These are phyloP conservation scores for Passalora sequoiae DNA, from an alignment of 2,329 filamentous ascomycete genomes.

Conservation along the genomic window DNA sequence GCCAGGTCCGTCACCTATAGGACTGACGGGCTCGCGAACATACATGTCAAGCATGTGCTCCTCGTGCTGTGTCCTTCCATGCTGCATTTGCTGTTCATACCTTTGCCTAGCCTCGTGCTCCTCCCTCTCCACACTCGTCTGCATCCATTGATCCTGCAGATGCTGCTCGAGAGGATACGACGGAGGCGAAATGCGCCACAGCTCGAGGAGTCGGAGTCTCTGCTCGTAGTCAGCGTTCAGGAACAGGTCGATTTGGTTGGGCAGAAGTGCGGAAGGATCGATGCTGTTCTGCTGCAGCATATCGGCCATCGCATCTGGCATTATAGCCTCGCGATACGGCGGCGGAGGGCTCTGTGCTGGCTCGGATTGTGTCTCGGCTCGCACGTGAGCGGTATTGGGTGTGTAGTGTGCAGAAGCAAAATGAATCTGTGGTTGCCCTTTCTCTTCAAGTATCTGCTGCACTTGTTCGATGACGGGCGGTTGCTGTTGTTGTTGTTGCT, in stretches of 20 bases:
- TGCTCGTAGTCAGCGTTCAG: slow-evolving; percentile 67
- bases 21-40: slow-evolving; percentile 24
- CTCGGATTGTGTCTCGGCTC: slow-evolving; percentile 37
- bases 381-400: slow-evolving; percentile 64
- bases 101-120: slow-evolving; percentile 54
- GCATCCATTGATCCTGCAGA: slow-evolving; percentile 52
- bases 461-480: slow-evolving; percentile 15
- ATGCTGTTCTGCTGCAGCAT: slow-evolving; percentile 62
- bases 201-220: slow-evolving; percentile 68
- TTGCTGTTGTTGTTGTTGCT: slow-evolving; percentile 21
- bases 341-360: slow-evolving; percentile 31
- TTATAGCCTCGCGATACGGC: slow-evolving; percentile 27
- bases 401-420: slow-evolving; percentile 83
- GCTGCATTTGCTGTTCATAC: slow-evolving; percentile 41
- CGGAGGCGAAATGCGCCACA: slow-evolving; percentile 79
- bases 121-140: slow-evolving; percentile 51
- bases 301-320: slow-evolving; percentile 36
- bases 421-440: slow-evolving; percentile 47
- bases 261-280: slow-evolving; percentile 62
- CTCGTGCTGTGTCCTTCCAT: slow-evolving; percentile 14
- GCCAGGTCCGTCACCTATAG: slow-evolving; percentile 21
- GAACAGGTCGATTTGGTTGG: slow-evolving; percentile 74
- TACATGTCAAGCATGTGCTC: slow-evolving; percentile 27
- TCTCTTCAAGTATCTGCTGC: slow-evolving; percentile 17
- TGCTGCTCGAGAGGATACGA: slow-evolving; percentile 43